phyloP scores from a whole-genome alignment of 345 rosid genomes.

The Syzygium oleosum region DNA sequence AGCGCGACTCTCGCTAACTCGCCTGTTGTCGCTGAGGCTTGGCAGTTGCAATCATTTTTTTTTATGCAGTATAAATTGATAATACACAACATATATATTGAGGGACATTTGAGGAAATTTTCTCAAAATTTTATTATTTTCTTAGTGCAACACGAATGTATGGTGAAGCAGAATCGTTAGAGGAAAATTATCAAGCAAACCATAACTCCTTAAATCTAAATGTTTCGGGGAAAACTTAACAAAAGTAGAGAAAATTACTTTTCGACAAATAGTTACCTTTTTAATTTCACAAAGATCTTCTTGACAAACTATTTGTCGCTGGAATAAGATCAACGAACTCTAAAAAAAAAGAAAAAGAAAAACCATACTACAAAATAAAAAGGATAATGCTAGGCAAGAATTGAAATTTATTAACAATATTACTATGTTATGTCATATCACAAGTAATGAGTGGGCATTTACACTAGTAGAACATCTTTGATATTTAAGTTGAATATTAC shows the following conservation, averaged over 20 bases:
- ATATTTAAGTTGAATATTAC: background rate
- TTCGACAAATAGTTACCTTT: background rate
- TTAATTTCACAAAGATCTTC: background rate
- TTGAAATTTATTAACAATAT: background rate
- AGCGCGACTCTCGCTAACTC: background rate
- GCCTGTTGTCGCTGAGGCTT: background rate
- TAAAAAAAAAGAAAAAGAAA: background rate
- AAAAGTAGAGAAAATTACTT: background rate
- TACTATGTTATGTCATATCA: background rate
- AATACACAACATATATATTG: background rate
- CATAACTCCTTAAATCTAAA: background rate
- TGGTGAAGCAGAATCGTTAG: background rate
- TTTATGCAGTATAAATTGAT: background rate
- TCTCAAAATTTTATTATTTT: background rate
- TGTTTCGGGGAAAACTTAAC: background rate
- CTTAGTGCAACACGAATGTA: background rate
- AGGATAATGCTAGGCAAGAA: background rate
- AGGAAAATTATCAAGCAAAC: background rate
- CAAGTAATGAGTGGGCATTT: background rate
- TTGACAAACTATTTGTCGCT: background rate
- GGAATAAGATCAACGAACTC: background rate
- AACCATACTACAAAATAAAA: background rate
- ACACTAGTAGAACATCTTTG: background rate
- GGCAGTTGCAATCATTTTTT: background rate
- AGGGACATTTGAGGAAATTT: background rate